Base-by-base conservation (phyloP, 257 asterid species). In the Knoxia roxburghii region DNA sequence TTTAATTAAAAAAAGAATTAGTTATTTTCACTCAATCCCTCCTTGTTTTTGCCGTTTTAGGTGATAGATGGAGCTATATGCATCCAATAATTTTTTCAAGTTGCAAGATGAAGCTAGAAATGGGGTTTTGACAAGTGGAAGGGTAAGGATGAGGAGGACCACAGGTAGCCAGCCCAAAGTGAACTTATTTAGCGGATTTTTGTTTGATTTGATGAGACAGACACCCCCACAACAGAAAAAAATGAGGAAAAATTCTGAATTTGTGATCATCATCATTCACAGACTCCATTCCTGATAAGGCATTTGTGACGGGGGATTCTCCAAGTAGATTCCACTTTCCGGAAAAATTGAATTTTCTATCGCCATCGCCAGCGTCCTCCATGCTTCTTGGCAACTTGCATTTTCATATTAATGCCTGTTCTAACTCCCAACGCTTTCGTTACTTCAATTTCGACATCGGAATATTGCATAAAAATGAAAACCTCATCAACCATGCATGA, bases 101-200 rank as follows among this genome's bases (percentile, higher is more conserved):
- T 37, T 37, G 9, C 6, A 37, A 37, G 41, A 9, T 37, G 48
- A 18, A 1, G 33, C 69, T 50, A 72, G 77, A 41, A 51, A 74
- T 67, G 76, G 90, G 94, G 88, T 39, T 69, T 66, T 70, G 86
- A 75, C 93, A 84, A 20, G 76, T 80, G 86, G 80, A 76, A 67
- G 51, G n/a, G 64, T 50, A 78, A 67, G 65, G 37, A 65, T 15
- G 35, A 63, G 41, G 6, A 37, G 30, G 50, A 8, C 56, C 69
- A 61, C 59, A 52, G 60, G 53, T n/a, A n/a, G n/a, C n/a, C n/a
- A n/a, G n/a, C n/a, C n/a, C n/a, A n/a, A 66, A 21, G 0, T 68
- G 75, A 13, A 29, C 24, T 4, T 23, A 1, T 39, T 37, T 20
- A 12, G 49, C 49, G 10, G 77, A 27, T 41, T 59, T 30, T 53